Base-by-base conservation (phyloP, 306 rosid species). In the Fragaria ananassa region DNA sequence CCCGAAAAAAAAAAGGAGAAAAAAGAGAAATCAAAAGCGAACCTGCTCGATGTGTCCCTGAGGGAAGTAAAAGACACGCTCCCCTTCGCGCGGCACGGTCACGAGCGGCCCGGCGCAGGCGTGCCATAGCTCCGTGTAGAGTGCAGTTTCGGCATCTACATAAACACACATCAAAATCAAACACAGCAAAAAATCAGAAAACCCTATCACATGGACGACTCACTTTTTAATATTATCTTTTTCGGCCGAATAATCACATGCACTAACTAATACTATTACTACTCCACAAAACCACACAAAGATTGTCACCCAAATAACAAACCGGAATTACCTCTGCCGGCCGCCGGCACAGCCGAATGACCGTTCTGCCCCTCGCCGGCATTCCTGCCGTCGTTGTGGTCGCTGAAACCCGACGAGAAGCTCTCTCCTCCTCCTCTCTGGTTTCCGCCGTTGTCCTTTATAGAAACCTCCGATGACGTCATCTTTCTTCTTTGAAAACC, bases 31-130 rank as follows among this genome's bases (percentile, higher is more conserved):
- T n/a, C 14, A 56, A 74, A 44, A 31, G 46, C 58, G 7, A 15
- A 95, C 98, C 94, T 95, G 98, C 74, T 92, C 97, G 72, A 95
- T 92, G 83, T 95, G 98, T 51, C 98, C 98, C 68, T 92, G 98
- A n/a, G 97, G 98, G 78, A 95, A 95, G 77, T 95, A 95, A 84
- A 92, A 95, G 75, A 95, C 97, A 27, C 81, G 90, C 39, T 95
- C 93, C 64, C 86, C 69, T 83, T 89, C 87, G 25, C 90, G 86
- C 11, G 98, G 98, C 37, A 95, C 97, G 0, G 98, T 88, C 31
- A 95, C 98, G 1, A 95, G 88, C 23, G 98, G 98, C 74, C 98
- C 97, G 3, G 97, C 98, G 78, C 98, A 95, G n/a, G 97, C 93
- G 76, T 92, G 94, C 98, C 98, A 95, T 0, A 92, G 91, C 87